These are phyloP conservation scores for Seiridium cupressi DNA, from an alignment of 2,329 filamentous ascomycete species.

Conservation along the genomic window DNA sequence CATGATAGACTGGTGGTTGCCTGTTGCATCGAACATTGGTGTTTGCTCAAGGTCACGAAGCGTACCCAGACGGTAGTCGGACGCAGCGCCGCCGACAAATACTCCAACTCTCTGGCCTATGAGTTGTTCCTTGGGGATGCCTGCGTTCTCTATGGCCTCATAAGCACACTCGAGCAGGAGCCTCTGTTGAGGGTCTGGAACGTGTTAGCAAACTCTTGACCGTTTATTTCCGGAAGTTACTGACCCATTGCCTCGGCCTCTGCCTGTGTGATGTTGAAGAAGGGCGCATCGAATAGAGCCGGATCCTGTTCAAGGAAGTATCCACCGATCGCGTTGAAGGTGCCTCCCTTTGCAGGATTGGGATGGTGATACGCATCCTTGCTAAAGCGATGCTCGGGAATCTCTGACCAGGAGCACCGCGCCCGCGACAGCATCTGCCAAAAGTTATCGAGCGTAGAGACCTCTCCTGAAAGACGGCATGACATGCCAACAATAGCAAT, in stretches of 20 bases:
- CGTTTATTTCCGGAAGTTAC: not conserved
- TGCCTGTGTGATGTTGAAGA: slow-evolving; percentile 33
- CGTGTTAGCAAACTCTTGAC: not conserved
- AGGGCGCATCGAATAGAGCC: slow-evolving; percentile 28
- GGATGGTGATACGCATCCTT: slow-evolving; percentile 31
- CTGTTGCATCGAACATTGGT: slow-evolving; percentile 16
- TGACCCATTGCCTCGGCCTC: slow-evolving; percentile 33
- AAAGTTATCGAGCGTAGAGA: slow-evolving; percentile 27
- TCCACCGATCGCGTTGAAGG: slow-evolving; percentile 28
- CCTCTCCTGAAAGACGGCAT: slow-evolving; percentile 27
- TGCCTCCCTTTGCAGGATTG: slow-evolving; percentile 29
- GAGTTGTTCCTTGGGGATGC: slow-evolving; percentile 12
- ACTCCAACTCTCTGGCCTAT: slow-evolving; percentile 12
- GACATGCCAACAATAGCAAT: slow-evolving; percentile 32
- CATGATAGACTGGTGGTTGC: slow-evolving; percentile 32
- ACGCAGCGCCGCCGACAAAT: slow-evolving; percentile 9
- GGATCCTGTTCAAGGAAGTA: slow-evolving; percentile 31
- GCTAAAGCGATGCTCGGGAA: slow-evolving; percentile 31
- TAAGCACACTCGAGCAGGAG: slow-evolving; percentile 30
- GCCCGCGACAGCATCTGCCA: slow-evolving; percentile 27
- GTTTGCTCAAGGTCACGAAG: slow-evolving; percentile 12
- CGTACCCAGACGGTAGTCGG: slow-evolving; percentile 11
- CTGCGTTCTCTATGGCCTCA: slow-evolving; percentile 22
- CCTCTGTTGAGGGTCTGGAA: slow-evolving; percentile 25
- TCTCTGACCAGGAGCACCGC: slow-evolving; percentile 25